Conservation (phyloP, 1,139 yeast species). For the Citeromyces siamensis region DNA sequence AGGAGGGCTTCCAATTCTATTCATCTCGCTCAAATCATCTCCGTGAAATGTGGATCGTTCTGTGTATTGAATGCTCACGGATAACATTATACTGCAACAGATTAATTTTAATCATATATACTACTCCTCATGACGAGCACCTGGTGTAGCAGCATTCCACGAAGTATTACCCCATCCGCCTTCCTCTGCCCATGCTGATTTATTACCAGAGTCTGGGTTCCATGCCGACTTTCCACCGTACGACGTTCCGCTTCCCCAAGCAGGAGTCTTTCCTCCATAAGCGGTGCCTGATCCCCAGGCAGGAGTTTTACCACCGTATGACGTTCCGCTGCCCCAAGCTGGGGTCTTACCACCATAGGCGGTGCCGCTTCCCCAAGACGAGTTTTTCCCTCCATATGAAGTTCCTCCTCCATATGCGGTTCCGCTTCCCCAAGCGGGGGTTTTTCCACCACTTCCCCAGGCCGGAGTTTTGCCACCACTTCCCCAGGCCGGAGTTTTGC, state of each 20-base stretch:
- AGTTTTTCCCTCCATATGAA: too few species aligned
- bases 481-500: constrained; percentile 36
- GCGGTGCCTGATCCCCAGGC: constrained; percentile 12
- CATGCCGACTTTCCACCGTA: background rate
- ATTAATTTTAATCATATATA: too few species aligned
- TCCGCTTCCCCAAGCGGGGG: constrained; percentile 22
- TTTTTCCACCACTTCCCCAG: constrained; percentile 19
- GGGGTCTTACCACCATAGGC: constrained; percentile 40
- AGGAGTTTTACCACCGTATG: constrained; percentile 23
- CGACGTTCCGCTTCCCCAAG: constrained; percentile 31
- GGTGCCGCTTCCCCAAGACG: too few species aligned
- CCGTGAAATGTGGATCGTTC: too few species aligned
- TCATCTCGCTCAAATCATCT: too few species aligned
- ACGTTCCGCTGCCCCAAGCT: constrained; percentile 18
- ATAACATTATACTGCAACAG: too few species aligned
- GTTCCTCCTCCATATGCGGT: constrained; percentile 21
- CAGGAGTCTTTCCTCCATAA: constrained; percentile 40
- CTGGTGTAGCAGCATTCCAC: background rate
- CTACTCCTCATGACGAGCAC: background rate
- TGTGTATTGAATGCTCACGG: too few species aligned
- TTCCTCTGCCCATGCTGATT: background rate
- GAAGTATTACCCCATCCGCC: constrained; percentile 2
- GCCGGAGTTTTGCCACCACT: constrained; percentile 25
- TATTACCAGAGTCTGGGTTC: background rate
- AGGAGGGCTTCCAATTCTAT: too few species aligned